Evolutionary conservation across 73 alveolate genomes (phyloP).

Genomic region (Paramecium tetraurelia): DNA sequence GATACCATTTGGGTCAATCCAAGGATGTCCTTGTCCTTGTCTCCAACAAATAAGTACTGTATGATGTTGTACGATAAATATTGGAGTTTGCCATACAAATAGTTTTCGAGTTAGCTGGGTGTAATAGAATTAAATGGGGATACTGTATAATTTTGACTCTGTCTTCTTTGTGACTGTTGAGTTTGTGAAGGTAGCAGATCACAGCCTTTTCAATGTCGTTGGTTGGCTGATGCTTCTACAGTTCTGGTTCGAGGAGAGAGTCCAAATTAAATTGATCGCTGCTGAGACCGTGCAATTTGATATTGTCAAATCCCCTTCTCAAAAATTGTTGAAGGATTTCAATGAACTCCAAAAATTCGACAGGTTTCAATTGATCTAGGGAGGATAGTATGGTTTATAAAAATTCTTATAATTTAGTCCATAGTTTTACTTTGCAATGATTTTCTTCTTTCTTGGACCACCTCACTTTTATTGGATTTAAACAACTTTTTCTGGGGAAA

Average conservation of each 20-base stretch:
- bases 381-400: neutral
- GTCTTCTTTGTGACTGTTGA: neutral
- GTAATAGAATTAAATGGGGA: neutral
- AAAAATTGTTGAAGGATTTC: neutral
- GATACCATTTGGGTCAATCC: neutral
- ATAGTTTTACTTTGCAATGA: neutral
- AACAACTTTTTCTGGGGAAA: neutral
- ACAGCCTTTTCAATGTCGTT: neutral
- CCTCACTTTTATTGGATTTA: neutral
- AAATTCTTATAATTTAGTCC: neutral
- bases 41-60: neutral
- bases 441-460: neutral
- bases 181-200: neutral
- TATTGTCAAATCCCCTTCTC: conserved; percentile 11
- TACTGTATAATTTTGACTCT: neutral
- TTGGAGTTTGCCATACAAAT: neutral
- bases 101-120: neutral
- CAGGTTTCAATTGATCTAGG: neutral
- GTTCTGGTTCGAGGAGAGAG: neutral
- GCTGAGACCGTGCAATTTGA: neutral
- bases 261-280: neutral
- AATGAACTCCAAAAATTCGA: neutral
- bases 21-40: neutral
- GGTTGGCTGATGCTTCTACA: neutral
- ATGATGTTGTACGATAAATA: neutral